Evolutionary conservation across 2,329 filamentous ascomycete species (phyloP), one percentile per base, ranked within the genome.

Genomic region (Talaromyces sp.): DNA sequence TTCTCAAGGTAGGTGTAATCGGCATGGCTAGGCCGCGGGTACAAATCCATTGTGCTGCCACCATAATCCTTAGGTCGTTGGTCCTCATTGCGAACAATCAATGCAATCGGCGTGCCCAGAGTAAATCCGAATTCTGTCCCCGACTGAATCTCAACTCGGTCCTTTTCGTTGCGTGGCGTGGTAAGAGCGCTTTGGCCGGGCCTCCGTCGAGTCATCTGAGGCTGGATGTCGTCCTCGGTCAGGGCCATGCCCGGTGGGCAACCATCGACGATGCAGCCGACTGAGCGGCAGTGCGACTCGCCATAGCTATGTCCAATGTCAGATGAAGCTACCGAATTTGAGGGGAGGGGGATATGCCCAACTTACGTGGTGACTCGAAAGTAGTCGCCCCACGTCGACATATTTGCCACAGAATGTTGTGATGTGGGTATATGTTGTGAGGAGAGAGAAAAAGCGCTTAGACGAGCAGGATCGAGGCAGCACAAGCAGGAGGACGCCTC

Each of bases 1-100:
- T 98, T 98, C 76, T 96, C 90, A 63, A 96, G 83, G 79, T 98
- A 98, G 63, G 95, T 98, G 86, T 89, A 97, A 78, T 98, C 93
- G 62, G 95, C 93, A 78, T 98, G 95, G 73, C 87, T 91, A 38
- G 93, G 95, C 56, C 95, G 85, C 4, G 95, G 95, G 82, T 89
- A 98, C 64, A 87, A 79, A 77, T 98, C 91, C 86, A 97, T 97
- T 31, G 93, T 96, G 73, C 86, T 85, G 77, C 86, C 85, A 60
- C 90, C 90, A 77, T 98, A 98, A 80, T 99, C 95, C 73, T 91
- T 87, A 41, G 93, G 93, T 64, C 93, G 82, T 73, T 96, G 91
- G 75, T 98, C 93, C 80, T 98, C 88, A 76, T 98, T 98, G 75
- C 87, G 83, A 50, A 98, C 93, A 62, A 90, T 80, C 79, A 98